Percentiles rank a stretch among this genome's conserved stretches.
phyloP scores from a whole-genome alignment of 31 red algal species.

The Bonnemaisonia californica region DNA sequence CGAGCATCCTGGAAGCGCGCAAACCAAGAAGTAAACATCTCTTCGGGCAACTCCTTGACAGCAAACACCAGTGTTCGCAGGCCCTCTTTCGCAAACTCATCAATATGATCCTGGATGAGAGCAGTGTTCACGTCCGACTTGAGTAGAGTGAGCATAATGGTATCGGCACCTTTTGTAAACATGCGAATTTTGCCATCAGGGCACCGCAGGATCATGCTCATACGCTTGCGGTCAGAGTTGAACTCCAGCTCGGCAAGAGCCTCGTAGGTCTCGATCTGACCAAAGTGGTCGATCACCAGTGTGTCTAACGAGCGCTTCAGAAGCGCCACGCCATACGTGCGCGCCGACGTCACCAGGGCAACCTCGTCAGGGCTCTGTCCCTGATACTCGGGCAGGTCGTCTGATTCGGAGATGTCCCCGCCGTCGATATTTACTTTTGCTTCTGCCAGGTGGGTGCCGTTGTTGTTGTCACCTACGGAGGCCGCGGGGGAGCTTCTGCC shows the following conservation, averaged over 20 bases:
- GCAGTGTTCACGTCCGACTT: slow-evolving; percentile 13
- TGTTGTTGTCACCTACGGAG: slow-evolving; percentile 21
- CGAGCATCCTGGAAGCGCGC: slow-evolving; percentile 64
- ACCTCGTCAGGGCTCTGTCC: slow-evolving; percentile 92
- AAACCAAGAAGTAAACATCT: slow-evolving; percentile 62
- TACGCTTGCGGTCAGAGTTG: slow-evolving; percentile 82
- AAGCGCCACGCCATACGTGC: slow-evolving; percentile 75
- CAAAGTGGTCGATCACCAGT: slow-evolving; percentile 47
- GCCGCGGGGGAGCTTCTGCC: background rate
- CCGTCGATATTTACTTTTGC: slow-evolving; percentile 2
- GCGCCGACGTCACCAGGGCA: slow-evolving; percentile 76
- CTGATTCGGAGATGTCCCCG: background rate
- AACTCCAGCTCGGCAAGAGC: slow-evolving; percentile 80
- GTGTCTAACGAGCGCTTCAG: slow-evolving; percentile 70
- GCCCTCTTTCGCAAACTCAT: slow-evolving; percentile 88
- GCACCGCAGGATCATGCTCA: slow-evolving; percentile 82
- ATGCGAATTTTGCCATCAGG: slow-evolving; percentile 78
- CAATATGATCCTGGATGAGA: slow-evolving; percentile 74
- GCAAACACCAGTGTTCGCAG: slow-evolving; percentile 90
- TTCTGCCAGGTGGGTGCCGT: background rate
- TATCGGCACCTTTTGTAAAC: slow-evolving; percentile 89
- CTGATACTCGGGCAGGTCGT: slow-evolving; percentile 71
- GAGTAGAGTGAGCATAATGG: slow-evolving; percentile 75
- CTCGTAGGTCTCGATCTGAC: slow-evolving; percentile 47
- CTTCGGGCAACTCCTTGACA: slow-evolving; percentile 46